Base-by-base conservation (phyloP, 352 stramenopile species). In the Pythium apleroticum region DNA sequence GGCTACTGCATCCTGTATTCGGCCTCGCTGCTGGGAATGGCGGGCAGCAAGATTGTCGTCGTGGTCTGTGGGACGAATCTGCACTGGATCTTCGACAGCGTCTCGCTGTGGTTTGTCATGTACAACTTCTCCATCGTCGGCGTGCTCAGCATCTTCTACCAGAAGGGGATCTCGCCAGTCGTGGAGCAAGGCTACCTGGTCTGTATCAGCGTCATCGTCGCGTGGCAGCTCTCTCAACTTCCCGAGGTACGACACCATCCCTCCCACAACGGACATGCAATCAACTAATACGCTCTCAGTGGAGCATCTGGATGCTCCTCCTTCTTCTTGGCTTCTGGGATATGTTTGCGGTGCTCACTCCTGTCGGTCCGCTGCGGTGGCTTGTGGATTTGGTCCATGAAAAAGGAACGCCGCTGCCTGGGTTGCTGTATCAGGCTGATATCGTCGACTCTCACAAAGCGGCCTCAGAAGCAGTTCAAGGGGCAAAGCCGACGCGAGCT, bases 241-340 rank as follows among this genome's bases (percentile, higher is more conserved):
- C 92, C 96, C 28, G 86, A 98, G 97, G 95, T 97, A 96, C 78
- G 57, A 69, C 14, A 4, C 10, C 52, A 43, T 19, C 22, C 5
- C 48, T 9, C n/a, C 28, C n/a, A 41, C 25, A n/a, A 39, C 25
- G 6, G 19, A n/a, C 54, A 3, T 24, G 71, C 4, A 30, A n/a
- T 5, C 10, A 22, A 20, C 24, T 52, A 52, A 30, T 4, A 27
- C 6, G 1, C 24, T 19, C 33, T 17, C 31, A 91, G 80, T 97
- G 87, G 88, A 96, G 85, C 28, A 72, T 84, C 12, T 97, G 89
- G 89, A 91, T 90, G 63, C 73, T 96, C 4, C 69, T 96, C n/a
- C 71, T 98, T 12, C 90, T 98, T 37, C 75, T 99, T 45, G 97
- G 89, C 1, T 89, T 99, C 39, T 99, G 98, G 80, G 97, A 99